Conservation (phyloP, 208 protist species). For the Wallacemonas sp. region DNA sequence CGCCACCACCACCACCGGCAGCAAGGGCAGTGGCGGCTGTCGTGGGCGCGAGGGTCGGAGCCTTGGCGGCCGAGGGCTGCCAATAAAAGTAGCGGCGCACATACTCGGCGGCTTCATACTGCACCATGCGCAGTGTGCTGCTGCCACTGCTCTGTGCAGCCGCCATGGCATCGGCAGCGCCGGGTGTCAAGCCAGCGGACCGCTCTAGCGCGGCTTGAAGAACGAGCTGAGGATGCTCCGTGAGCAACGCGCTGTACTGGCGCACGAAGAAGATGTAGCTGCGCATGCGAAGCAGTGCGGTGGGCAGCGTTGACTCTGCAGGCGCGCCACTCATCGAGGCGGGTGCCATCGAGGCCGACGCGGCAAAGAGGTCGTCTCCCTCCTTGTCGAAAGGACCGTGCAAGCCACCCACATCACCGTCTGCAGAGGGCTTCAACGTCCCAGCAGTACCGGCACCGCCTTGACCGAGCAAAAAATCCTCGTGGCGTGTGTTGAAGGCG, state of each 20-base stretch:
- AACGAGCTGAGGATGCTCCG: constrained; percentile 53
- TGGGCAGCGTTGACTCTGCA: constrained; percentile 14
- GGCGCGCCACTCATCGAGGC: neutral
- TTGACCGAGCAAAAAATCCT: constrained; percentile 50
- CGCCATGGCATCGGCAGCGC: neutral
- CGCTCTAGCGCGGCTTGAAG: constrained; percentile 56
- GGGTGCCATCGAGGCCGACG: neutral
- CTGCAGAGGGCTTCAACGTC: neutral
- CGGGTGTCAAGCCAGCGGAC: constrained; percentile 11
- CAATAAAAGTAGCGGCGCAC: constrained; percentile 13
- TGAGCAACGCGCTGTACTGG: constrained; percentile 47
- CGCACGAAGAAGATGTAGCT: constrained; percentile 82
- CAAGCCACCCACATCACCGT: neutral
- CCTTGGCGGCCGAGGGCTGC: neutral
- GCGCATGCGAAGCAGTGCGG: constrained; percentile 39
- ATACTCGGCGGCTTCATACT: constrained; percentile 30
- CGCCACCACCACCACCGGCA: neutral
- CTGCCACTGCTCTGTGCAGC: neutral
- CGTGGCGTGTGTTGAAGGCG: constrained; percentile 68
- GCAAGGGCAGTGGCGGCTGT: neutral
- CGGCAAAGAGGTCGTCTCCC: neutral
- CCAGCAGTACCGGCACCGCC: constrained; percentile 17
- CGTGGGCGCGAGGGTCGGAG: constrained; percentile 5
- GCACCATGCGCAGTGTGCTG: constrained; percentile 17
- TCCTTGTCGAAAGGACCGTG: neutral